These are phyloP conservation scores for Aspergillus leporis DNA, from an alignment of 495 filamentous ascomycete species.

Conservation along the genomic window DNA sequence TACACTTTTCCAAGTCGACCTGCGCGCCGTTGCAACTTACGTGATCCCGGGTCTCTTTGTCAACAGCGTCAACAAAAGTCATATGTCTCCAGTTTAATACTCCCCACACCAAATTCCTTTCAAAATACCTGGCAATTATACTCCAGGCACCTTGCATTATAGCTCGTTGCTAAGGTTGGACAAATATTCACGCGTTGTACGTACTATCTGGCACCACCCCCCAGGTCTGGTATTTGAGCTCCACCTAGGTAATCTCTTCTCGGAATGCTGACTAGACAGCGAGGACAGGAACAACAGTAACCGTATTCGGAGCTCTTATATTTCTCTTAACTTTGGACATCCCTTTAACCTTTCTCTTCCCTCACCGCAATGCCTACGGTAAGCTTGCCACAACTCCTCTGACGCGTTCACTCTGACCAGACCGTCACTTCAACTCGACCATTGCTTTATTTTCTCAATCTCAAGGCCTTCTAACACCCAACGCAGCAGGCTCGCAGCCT, in stretches of 20 bases:
- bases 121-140: slow-evolving; percentile 15
- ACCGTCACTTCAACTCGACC: slow-evolving; percentile 10
- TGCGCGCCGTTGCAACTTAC: slow-evolving; percentile 30
- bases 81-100: slow-evolving; percentile 26
- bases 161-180: slow-evolving; percentile 25
- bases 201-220: slow-evolving; percentile 29
- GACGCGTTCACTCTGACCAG: slow-evolving; percentile 20
- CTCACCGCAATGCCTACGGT: slow-evolving; percentile 44
- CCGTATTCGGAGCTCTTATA: slow-evolving; percentile 32
- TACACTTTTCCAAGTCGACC: neutral
- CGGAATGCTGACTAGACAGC: slow-evolving; percentile 45
- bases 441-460: slow-evolving; percentile 11
- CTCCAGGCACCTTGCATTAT: slow-evolving; percentile 29
- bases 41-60: slow-evolving; percentile 24
- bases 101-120: slow-evolving; percentile 22
- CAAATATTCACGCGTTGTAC: slow-evolving; percentile 48
- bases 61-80: slow-evolving; percentile 30
- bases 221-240: slow-evolving; percentile 38
- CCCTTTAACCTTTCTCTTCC: slow-evolving; percentile 24
- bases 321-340: slow-evolving; percentile 27
- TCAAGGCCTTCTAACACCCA: slow-evolving; percentile 19
- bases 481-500: slow-evolving; percentile 51
- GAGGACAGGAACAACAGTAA: slow-evolving; percentile 23
- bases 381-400: slow-evolving; percentile 30
- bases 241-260: slow-evolving; percentile 36